phyloP scores from a whole-genome alignment of 1,284 basidiomycete species.

The Schizopora paradoxa region DNA sequence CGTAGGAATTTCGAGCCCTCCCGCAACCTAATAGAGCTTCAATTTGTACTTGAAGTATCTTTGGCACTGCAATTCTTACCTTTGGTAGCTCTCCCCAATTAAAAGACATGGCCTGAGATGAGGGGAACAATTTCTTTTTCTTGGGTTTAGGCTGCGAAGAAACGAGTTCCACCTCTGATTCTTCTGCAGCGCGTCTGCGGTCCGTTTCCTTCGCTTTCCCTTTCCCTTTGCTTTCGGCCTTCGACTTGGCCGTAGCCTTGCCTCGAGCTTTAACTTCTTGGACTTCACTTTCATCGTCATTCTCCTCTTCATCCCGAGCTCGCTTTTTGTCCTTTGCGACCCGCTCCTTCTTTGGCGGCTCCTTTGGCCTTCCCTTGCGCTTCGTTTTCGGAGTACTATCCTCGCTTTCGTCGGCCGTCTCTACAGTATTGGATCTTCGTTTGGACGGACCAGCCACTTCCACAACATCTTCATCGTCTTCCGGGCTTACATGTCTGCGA shows the following conservation, averaged over 20 bases:
- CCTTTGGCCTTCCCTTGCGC: neutral
- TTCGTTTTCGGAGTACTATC: neutral
- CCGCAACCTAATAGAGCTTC: conserved; percentile 27
- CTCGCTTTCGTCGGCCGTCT: conserved; percentile 1
- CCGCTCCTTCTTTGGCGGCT: neutral
- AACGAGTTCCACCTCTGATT: conserved; percentile 4
- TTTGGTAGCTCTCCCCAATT: conserved; percentile 34
- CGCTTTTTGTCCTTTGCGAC: neutral
- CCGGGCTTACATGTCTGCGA: conserved; percentile 19
- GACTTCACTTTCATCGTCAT: conserved; percentile 9
- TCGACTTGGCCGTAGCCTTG: conserved; percentile 1
- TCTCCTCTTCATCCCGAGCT: conserved; percentile 6
- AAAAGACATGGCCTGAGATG: conserved; percentile 36
- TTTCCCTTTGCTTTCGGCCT: neutral
- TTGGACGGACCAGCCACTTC: conserved; percentile 27
- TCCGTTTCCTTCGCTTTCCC: neutral
- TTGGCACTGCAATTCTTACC: conserved; percentile 30
- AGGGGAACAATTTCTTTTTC: conserved; percentile 52
- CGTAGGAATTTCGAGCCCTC: conserved; percentile 53
- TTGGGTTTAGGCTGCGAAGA: conserved; percentile 16
- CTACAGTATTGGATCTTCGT: conserved; percentile 25
- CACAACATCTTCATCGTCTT: conserved; percentile 18
- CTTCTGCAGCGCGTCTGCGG: conserved; percentile 12
- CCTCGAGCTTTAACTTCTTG: neutral
- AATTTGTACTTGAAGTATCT: conserved; percentile 6